These are phyloP conservation scores for Brassica balearica DNA, from an alignment of 441 rosid genomes.

Conservation along the genomic window DNA sequence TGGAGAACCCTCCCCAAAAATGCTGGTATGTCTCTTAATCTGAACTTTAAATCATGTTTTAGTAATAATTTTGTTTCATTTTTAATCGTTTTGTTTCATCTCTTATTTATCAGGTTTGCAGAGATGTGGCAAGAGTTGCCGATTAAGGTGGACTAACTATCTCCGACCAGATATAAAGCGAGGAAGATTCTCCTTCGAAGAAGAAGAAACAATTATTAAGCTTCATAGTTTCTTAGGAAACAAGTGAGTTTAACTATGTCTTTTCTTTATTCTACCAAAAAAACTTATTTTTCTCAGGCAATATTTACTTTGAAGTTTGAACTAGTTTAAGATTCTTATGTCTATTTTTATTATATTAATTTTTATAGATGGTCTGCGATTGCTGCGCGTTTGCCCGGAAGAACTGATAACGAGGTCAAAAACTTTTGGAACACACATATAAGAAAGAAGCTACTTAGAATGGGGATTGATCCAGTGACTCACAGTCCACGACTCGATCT, in stretches of 20 bases:
- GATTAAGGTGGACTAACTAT: conserved; percentile 73
- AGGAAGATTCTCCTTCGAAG: conserved; percentile 68
- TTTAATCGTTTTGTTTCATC: neutral
- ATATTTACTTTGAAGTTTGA: conserved; percentile 11
- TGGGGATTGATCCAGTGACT: conserved; percentile 97
- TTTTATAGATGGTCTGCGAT: conserved; percentile 84
- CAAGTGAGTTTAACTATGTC: conserved; percentile 50
- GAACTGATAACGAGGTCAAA: conserved; percentile 92
- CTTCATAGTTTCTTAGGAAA: conserved; percentile 67
- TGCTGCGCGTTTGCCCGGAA: conserved; percentile 88
- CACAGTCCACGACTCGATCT: conserved; percentile 88
- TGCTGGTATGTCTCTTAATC: conserved; percentile 53
- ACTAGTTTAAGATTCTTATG: conserved; percentile 31
- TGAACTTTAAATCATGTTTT: conserved; percentile 2
- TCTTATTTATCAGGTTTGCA: conserved; percentile 52
- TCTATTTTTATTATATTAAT: neutral
- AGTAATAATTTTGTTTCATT: neutral
- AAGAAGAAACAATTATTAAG: conserved; percentile 66
- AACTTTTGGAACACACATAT: conserved; percentile 96
- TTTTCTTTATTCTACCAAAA: no score
- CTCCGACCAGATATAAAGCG: conserved; percentile 74
- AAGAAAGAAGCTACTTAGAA: conserved; percentile 74
- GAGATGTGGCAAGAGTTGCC: conserved; percentile 75
- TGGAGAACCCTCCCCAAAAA: conserved; percentile 79
- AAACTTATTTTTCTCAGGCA: neutral